Evolutionary conservation across 306 rosid species (phyloP).

Genomic region (Arachis hypogaea): DNA sequence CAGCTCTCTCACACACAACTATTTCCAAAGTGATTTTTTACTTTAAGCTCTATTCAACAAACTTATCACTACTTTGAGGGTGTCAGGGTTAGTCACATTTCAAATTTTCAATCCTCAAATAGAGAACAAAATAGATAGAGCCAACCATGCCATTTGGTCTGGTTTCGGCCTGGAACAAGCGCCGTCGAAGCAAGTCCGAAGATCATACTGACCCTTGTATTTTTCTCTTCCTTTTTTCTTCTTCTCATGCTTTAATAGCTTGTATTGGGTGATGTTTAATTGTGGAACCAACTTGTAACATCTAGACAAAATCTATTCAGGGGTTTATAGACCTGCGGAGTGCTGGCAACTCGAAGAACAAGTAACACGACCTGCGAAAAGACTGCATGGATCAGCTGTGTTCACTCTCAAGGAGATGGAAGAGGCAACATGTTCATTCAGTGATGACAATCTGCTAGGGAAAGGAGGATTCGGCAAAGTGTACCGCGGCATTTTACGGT

Average conservation of each 20-base stretch:
- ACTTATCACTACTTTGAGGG: background rate
- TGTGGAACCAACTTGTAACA: constrained; percentile 22
- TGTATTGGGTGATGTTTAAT: constrained; percentile 3
- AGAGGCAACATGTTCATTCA: constrained; percentile 86
- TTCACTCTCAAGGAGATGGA: constrained; percentile 92
- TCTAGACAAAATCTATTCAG: constrained; percentile 45
- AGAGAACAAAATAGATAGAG: constrained; percentile 35
- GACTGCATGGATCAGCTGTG: constrained; percentile 76
- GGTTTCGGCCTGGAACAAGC: constrained; percentile 95
- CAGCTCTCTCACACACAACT: constrained; percentile 27
- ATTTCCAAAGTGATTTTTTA: constrained; percentile 19
- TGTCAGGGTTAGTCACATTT: constrained; percentile 20
- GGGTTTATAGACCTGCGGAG: constrained; percentile 81
- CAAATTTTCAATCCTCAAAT: constrained; percentile 38
- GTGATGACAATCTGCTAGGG: constrained; percentile 80
- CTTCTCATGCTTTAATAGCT: constrained; percentile 1
- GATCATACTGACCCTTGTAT: constrained; percentile 84
- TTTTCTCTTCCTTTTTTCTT: background rate
- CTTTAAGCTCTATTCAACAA: constrained; percentile 13
- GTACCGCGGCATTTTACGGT: constrained; percentile 68
- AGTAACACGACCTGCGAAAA: constrained; percentile 57
- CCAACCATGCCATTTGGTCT: constrained; percentile 81
- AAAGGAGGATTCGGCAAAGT: constrained; percentile 98
- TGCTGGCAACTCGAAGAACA: constrained; percentile 85
- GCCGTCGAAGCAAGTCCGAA: constrained; percentile 81